Base-by-base conservation (phyloP, 352 stramenopile species). In the Pythium phragmitis region DNA sequence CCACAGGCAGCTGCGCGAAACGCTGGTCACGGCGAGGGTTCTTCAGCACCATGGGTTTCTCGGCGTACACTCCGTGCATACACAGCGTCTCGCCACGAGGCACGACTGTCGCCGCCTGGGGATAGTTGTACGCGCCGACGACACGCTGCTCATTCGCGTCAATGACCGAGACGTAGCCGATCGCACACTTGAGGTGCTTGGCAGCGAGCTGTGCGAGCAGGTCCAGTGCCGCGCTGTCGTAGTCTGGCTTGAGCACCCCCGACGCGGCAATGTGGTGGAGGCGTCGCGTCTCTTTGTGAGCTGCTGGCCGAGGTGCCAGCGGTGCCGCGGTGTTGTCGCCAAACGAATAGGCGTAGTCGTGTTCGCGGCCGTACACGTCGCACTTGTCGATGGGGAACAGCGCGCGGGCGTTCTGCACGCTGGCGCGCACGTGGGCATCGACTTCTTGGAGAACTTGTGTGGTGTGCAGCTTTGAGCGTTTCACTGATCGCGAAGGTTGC, bases 121-220 rank as follows among this genome's bases (percentile, higher is more conserved):
- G 72, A 28, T 82, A 58, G 14, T 77, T 72, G 68, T 79, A 83
- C 51, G 57, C 72, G 42, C 78, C 79, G 11, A 88, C 70, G 36
- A 65, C 68, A 63, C 79, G 77, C 23, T 77, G 55, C 19, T 16
- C 53, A 45, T 80, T 17, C 13, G 39, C 65, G 49, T 87, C 78
- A 1, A 90, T 60, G 49, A 88, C 74, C 14, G 79, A 87, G 87
- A 90, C 74, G 37, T 83, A 87, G 28, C 80, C 80, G 30, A 88
- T 80, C 14, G 75, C 69, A 53, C 80, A 88, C 23, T 72, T 74
- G 21, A 90, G 66, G 17, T 72, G 69, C 53, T 80, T 67, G 26
- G 80, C 79, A 12, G 79, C 79, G 36, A 88, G 67, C 47, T 87
- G 69, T 0, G 75, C 79, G 19, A 90, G 72, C 65, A 90, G 53